phyloP scores from a whole-genome alignment of 2,329 filamentous ascomycete genomes.

The Cryphonectria carpinicola region DNA sequence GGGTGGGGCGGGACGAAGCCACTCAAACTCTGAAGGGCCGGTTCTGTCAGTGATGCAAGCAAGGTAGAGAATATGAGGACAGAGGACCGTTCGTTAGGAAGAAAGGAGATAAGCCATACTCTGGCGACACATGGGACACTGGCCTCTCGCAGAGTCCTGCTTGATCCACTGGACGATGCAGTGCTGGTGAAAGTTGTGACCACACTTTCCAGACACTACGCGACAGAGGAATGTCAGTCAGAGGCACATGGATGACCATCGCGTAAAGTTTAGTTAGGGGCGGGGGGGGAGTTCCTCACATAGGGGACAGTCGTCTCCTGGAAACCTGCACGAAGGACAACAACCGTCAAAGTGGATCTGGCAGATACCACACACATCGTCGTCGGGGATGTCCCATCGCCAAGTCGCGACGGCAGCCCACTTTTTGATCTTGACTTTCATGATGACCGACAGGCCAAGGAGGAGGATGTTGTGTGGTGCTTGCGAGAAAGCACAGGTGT shows the following conservation, averaged over 20 bases:
- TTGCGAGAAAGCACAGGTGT: not conserved
- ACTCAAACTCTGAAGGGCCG: constrained; percentile 39
- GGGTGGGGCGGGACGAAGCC: constrained; percentile 28
- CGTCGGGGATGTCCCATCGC: constrained; percentile 96
- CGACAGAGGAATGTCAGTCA: not conserved
- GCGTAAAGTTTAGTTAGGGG: too few relatives aligned
- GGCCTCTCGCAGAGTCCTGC: constrained; percentile 88
- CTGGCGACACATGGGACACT: constrained; percentile 98
- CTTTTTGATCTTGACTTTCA: constrained; percentile 94
- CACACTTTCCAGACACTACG: constrained; percentile 91
- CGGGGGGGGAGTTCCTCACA: constrained; percentile 58
- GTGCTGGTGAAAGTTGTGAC: constrained; percentile 98
- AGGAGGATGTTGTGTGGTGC: not conserved
- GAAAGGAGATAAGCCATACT: constrained; percentile 56
- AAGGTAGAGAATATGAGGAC: not conserved
- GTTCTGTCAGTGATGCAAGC: not conserved
- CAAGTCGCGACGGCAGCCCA: constrained; percentile 96
- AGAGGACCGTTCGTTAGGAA: not conserved
- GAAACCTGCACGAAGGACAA: constrained; percentile 97
- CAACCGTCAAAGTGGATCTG: constrained; percentile 97
- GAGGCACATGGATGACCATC: too few relatives aligned
- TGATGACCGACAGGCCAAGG: constrained; percentile 42
- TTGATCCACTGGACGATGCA: constrained; percentile 97
- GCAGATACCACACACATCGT: constrained; percentile 98
- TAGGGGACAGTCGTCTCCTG: constrained; percentile 92